Conservation (phyloP, 805 yeast genomes). For the Saccharomycopsis sp. region DNA sequence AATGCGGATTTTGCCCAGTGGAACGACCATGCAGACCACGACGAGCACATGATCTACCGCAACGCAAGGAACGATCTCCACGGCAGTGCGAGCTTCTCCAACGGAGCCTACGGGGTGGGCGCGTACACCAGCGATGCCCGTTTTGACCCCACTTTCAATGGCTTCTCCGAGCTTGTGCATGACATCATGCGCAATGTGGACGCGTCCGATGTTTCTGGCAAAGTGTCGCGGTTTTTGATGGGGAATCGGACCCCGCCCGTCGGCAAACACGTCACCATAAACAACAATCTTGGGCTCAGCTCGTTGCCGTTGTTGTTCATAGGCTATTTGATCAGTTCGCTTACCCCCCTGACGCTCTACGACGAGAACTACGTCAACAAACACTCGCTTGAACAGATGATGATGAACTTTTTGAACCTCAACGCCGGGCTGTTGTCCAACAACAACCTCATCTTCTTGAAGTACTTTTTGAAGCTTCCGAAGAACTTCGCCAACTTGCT, state of each 20-base stretch:
- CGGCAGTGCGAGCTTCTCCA: conserved; percentile 17
- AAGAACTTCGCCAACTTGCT: conserved; percentile 32
- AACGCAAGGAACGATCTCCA: conserved; percentile 21
- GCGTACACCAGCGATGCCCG: conserved; percentile 3
- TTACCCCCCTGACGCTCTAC: conserved; percentile 26
- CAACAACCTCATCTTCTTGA: conserved; percentile 20
- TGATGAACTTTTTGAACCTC: conserved; percentile 17
- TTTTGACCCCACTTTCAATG: conserved; percentile 13
- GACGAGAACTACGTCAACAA: conserved; percentile 26
- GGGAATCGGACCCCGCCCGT: conserved; percentile 22
- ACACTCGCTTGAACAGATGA: conserved; percentile 11
- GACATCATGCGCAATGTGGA: conserved; percentile 19
- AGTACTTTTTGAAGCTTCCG: conserved; percentile 29
- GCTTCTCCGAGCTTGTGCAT: conserved; percentile 19
- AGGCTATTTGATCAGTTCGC: conserved; percentile 22
- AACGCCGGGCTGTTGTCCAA: conserved; percentile 20
- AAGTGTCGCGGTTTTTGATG: conserved; percentile 24
- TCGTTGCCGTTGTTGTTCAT: conserved; percentile 42
- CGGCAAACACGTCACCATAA: conserved; percentile 29
- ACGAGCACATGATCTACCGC: conserved; percentile 7
- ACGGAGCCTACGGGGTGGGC: conserved; percentile 13
- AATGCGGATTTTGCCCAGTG: conserved; percentile 21
- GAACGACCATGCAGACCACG: conserved; percentile 16
- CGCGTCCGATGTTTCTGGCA: conserved; percentile 8
- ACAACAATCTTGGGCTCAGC: conserved; percentile 47